Evolutionary conservation across 352 stramenopile species (phyloP), one percentile per base, ranked within the genome.

Genomic region (Globisporangium iwayamae): DNA sequence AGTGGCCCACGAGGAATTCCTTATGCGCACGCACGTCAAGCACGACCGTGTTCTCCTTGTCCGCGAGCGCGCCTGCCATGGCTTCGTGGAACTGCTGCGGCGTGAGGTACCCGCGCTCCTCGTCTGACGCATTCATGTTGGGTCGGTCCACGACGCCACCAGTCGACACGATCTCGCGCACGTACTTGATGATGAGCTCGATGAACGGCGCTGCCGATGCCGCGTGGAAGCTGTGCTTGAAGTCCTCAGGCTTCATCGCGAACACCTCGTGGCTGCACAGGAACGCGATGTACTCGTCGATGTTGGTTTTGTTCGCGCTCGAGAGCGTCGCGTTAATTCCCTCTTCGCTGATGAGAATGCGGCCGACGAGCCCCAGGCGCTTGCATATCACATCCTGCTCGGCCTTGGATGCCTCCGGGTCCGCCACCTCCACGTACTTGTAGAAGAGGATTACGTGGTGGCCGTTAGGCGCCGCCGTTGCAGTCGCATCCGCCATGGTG

Each of bases 251-350:
- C 32, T 56, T 69, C 79, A 89, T 89, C 16, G 71, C 62, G 32
- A 89, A 82, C 30, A 76, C 66, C 51, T 76, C 67, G 65, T 89
- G 78, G 4, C 51, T 47, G 62, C 75, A 79, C 67, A 91, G 78
- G 59, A 73, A 79, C 13, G 67, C 60, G 25, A 88, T 83, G 67
- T 94, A 94, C 70, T 83, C 72, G 58, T 90, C 78, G 56, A 94
- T 72, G 11, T 69, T 58, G 14, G 62, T 59, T 2, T 70, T 66
- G 20, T 61, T 73, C 16, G 77, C 43, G 56, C 80, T 85, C 38
- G 75, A 83, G 38, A 94, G 79, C 63, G 85, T 93, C 47, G 84
- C 85, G 70, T 94, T 94, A 69, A 94, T 87, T 62, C 85, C 85
- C 69, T 94, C 85, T n/a, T 84, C 72, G 57, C 78, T 87, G 63